A percentile compares a stretch with the other conserved stretches of the same genome.
These are phyloP conservation scores for Macrocybe gigantea DNA, from an alignment of 768 basidiomycete genomes.

Conservation along the genomic window DNA sequence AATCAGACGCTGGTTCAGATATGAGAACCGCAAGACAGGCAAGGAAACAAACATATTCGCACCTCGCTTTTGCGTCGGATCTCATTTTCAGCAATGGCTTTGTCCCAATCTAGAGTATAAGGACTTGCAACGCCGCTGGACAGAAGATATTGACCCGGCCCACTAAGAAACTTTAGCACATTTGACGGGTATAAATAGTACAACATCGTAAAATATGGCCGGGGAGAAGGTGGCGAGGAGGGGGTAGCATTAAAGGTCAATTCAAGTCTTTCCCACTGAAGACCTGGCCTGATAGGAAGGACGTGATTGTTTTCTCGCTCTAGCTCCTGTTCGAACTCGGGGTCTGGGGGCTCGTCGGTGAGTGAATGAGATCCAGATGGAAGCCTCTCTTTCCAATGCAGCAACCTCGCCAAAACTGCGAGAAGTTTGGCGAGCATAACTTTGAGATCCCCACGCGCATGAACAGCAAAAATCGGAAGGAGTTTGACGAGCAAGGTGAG, in stretches of 20 bases:
- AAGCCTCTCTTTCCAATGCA: conserved; percentile 68
- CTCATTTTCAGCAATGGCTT: conserved; percentile 60
- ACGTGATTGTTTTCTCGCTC: conserved; percentile 29
- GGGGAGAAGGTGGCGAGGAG: conserved; percentile 53
- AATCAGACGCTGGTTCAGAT: conserved; percentile 48
- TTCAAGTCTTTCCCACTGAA: conserved; percentile 68
- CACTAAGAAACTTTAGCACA: conserved; percentile 70
- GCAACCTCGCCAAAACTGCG: conserved; percentile 59
- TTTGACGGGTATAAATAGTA: conserved; percentile 94
- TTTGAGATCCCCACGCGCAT: conserved; percentile 51
- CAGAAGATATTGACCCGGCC: conserved; percentile 59
- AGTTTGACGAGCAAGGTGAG: conserved; percentile 63
- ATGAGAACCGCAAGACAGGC: conserved; percentile 3
- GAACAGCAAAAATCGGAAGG: conserved; percentile 68
- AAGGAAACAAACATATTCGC: conserved; percentile 9
- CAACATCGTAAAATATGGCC: conserved; percentile 68
- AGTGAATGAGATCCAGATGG: conserved; percentile 22
- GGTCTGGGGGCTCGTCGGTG: conserved; percentile 23
- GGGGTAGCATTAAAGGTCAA: conserved; percentile 47
- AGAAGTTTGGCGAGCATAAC: conserved; percentile 58
- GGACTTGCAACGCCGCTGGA: conserved; percentile 47
- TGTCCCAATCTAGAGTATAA: conserved; percentile 67
- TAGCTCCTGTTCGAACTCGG: conserved; percentile 33
- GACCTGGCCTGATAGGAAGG: conserved; percentile 43
- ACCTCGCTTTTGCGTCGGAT: conserved; percentile 74